Base-by-base conservation (phyloP, 2,329 filamentous ascomycete species). In the Helminthosporium solani region DNA sequence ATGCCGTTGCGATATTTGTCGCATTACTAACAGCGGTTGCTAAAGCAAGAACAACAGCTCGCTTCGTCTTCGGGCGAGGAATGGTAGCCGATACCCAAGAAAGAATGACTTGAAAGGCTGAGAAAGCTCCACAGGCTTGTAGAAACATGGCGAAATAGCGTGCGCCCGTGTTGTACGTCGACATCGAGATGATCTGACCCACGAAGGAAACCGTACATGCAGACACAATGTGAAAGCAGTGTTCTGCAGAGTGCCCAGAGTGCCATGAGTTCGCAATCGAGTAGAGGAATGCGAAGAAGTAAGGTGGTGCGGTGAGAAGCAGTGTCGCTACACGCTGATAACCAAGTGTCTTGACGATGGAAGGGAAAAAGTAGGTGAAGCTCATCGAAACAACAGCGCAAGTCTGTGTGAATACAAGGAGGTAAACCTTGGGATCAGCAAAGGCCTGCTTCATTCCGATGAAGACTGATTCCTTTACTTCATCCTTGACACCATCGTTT, bases 351-450 rank as follows among this genome's bases (percentile, higher is more conserved):
- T 78, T 71, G 1, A 84, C 78, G 41, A 85, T 83, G 0, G 75
- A 79, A 0, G 82, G 82, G 66, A 85, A 84, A 69, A 85, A 85
- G 59, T 84, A 84, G 36, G 83, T 80, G 56, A 85, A 84, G 1
- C 50, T 56, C 54, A 57, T 57, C 1, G 46, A 50, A n/a, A 75
- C 69, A 27, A 73, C 70, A 6, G 73, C 76, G n/a, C 73, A 57
- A 45, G 81, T 79, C 56, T 82, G 78, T 2, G 82, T 64, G 18
- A 82, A 64, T 1, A 79, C 72, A 42, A 82, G 81, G 1, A 82
- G 50, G 50, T 79, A 82, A 0, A 81, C 66, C 1, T 76, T 72
- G 4, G 74, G 75, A 53, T 81, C 78, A 5, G 63, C 67, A 15
- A 80, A 63, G 0, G 76, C 75, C 47, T 79, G 52, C 52, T 72